These are phyloP conservation scores for Apiospora marii DNA, from an alignment of 2,329 filamentous ascomycete species.

Conservation along the genomic window DNA sequence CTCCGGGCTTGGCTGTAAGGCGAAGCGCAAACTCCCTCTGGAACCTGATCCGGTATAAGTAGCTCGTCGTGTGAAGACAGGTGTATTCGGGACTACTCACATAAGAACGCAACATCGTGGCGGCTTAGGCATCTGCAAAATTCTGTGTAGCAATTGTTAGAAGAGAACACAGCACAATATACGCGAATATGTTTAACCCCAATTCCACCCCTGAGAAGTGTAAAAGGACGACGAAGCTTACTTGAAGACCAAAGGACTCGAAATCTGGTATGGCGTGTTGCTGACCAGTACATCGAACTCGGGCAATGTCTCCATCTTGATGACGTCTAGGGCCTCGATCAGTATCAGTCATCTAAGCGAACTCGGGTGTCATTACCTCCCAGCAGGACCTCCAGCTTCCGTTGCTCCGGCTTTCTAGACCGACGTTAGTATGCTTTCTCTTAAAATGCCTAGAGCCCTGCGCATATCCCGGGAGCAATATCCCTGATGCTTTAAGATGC, in stretches of 20 bases:
- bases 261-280: conserved; percentile 77
- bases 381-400: conserved; percentile 84
- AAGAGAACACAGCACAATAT: background rate
- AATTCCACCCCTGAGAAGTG: background rate
- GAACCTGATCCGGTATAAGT: conserved; percentile 82
- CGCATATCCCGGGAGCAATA: background rate
- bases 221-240: conserved; percentile 62
- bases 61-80: too few relatives aligned
- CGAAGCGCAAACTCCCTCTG: conserved; percentile 89
- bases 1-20: conserved; percentile 85
- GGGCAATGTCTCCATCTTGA: conserved; percentile 73
- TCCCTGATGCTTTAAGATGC: background rate
- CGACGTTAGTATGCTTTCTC: background rate
- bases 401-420: conserved; percentile 72
- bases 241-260: conserved; percentile 90
- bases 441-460: background rate
- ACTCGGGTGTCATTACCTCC: conserved; percentile 57
- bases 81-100: conserved; percentile 59
- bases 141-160: background rate
- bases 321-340: conserved; percentile 57
- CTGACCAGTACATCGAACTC: conserved; percentile 83
- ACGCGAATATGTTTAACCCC: background rate
- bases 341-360: conserved; percentile 48
- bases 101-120: conserved; percentile 52
- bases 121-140: conserved; percentile 68